Percentiles rank a stretch among this genome's conserved stretches.
Conservation (phyloP, 78 protist species). For the Dictyostelium purpureum region DNA sequence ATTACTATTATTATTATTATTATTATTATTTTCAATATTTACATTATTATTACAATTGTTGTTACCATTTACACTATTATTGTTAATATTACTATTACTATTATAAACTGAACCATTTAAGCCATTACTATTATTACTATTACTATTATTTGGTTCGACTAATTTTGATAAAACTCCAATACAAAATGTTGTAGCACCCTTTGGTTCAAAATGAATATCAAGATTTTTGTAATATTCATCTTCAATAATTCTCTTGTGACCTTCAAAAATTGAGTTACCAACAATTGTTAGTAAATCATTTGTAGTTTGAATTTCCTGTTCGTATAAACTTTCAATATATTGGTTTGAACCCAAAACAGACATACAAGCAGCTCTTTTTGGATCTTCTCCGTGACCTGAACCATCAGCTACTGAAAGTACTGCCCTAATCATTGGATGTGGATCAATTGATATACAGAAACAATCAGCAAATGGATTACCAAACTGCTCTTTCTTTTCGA, state of each 20-base stretch:
- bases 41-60: neutral
- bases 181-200: conserved; percentile 67
- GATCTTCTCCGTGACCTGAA: conserved; percentile 63
- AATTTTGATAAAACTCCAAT: conserved; percentile 28
- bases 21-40: neutral
- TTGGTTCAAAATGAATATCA: conserved; percentile 73
- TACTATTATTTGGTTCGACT: neutral
- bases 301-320: conserved; percentile 26
- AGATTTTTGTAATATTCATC: conserved; percentile 42
- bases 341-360: conserved; percentile 66
- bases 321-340: conserved; percentile 40
- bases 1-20: neutral
- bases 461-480: conserved; percentile 77
- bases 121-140: neutral
- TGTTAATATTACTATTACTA: neutral
- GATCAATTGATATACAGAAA: conserved; percentile 10
- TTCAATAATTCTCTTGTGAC: conserved; percentile 52
- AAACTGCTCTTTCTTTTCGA: conserved; percentile 34
- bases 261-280: conserved; percentile 59
- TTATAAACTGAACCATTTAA: neutral
- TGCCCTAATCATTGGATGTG: conserved; percentile 52
- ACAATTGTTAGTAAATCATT: conserved; percentile 27
- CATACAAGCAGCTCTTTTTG: conserved; percentile 53
- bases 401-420: conserved; percentile 62
- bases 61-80: neutral